phyloP scores from a whole-genome alignment of 2,329 filamentous ascomycete species.

The Aspergillus pseudoterreus region DNA sequence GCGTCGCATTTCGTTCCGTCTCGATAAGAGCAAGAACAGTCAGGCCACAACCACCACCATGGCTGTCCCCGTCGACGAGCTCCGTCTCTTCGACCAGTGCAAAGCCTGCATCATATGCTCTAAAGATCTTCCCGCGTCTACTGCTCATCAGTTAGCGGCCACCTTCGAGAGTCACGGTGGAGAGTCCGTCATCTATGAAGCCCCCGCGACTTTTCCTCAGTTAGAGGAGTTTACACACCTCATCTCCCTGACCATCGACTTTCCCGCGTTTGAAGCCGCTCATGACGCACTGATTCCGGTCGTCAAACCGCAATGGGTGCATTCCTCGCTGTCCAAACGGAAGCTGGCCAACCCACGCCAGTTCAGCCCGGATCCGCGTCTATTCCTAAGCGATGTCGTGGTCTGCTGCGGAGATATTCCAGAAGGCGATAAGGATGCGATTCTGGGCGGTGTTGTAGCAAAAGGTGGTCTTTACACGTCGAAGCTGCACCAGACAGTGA shows the following conservation, averaged over 20 bases:
- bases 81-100: slow-evolving; percentile 44
- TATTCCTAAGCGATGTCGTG: slow-evolving; percentile 83
- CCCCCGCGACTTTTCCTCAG: slow-evolving; percentile 32
- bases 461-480: slow-evolving; percentile 80
- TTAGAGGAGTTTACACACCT: slow-evolving; percentile 59
- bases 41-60: slow-evolving; percentile 16
- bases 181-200: slow-evolving; percentile 41
- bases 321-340: slow-evolving; percentile 62
- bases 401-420: slow-evolving; percentile 83
- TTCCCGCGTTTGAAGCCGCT: slow-evolving; percentile 76
- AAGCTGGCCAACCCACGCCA: slow-evolving; percentile 75
- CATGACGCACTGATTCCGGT: slow-evolving; percentile 77
- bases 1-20: not conserved
- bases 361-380: slow-evolving; percentile 83
- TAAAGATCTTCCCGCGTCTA: slow-evolving; percentile 35
- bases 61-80: slow-evolving; percentile 23
- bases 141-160: slow-evolving; percentile 41
- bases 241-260: slow-evolving; percentile 78
- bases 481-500: slow-evolving; percentile 68
- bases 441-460: slow-evolving; percentile 82
- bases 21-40: not conserved
- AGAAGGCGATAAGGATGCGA: slow-evolving; percentile 81
- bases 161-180: slow-evolving; percentile 49
- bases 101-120: slow-evolving; percentile 45
- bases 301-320: slow-evolving; percentile 77